phyloP scores from a whole-genome alignment of 116 monocot species.

The Phalaenopsis hybrid region DNA sequence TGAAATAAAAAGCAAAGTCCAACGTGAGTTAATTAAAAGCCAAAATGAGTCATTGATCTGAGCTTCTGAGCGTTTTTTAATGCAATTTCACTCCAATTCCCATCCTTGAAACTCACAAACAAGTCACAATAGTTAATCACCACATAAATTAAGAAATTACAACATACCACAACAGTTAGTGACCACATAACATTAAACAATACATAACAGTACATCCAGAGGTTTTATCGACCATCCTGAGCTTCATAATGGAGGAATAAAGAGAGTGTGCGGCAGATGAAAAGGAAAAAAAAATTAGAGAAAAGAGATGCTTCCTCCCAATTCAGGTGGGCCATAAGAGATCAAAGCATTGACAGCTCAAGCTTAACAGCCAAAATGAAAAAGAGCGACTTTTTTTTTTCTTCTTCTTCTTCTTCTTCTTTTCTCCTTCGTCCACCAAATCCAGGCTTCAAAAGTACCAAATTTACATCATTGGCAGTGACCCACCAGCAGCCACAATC shows the following conservation, averaged over 20 bases:
- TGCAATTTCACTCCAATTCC: too few species aligned
- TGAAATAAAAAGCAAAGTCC: too few species aligned
- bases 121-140: not conserved
- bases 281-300: not conserved
- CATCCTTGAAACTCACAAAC: not conserved
- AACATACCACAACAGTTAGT: not conserved
- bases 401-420: not conserved
- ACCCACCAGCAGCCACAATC: constrained; percentile 61
- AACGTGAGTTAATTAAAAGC: too few species aligned
- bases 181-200: constrained; percentile 3
- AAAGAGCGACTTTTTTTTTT: not conserved
- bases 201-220: not conserved
- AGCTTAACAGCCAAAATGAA: not conserved
- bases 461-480: constrained; percentile 32
- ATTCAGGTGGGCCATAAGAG: too few species aligned
- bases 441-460: constrained; percentile 5
- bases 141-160: not conserved
- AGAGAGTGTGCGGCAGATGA: not conserved
- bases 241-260: not conserved
- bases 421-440: not conserved
- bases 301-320: not conserved
- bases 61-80: too few species aligned
- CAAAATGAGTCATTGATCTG: too few species aligned
- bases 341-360: not conserved
- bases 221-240: not conserved